Conservation (phyloP, 371 early-diverging fungal genomes). For the Apophysomyces ossiformis region DNA sequence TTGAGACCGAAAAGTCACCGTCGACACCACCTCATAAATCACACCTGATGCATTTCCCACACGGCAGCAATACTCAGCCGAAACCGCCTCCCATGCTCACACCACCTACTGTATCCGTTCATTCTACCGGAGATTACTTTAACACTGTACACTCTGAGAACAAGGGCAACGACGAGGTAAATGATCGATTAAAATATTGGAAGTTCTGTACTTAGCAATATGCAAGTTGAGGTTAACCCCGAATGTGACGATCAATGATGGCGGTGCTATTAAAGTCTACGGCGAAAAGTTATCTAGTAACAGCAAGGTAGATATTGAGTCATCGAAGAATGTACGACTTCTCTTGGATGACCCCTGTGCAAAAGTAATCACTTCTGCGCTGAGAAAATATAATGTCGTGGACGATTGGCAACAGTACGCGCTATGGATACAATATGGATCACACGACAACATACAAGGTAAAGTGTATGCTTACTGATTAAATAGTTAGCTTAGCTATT, state of each 20-base stretch:
- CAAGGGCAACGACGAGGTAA: constrained; percentile 16
- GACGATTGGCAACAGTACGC: constrained; percentile 91
- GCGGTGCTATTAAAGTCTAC: constrained; percentile 79
- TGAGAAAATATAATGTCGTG: constrained; percentile 90
- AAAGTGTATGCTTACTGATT: constrained; percentile 20
- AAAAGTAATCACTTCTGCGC: constrained; percentile 83
- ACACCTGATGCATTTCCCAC: constrained; percentile 13
- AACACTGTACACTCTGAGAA: constrained; percentile 1
- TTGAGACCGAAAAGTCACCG: constrained; percentile 28
- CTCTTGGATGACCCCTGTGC: constrained; percentile 83
- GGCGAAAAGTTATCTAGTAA: constrained; percentile 62
- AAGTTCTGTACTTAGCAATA: background rate
- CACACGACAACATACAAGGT: constrained; percentile 50
- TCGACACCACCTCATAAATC: constrained; percentile 22
- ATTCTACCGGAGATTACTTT: constrained; percentile 9
- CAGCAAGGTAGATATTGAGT: constrained; percentile 69
- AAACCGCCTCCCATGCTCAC: constrained; percentile 19
- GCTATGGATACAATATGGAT: constrained; percentile 75
- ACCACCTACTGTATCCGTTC: constrained; percentile 21
- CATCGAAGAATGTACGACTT: constrained; percentile 88
- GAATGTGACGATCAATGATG: constrained; percentile 55
- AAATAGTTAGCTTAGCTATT: background rate
- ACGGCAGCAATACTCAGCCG: background rate
- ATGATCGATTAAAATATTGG: background rate
- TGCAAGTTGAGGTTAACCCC: constrained; percentile 25